Conservation (phyloP, 257 asterid species). For the Solanum okadae region DNA sequence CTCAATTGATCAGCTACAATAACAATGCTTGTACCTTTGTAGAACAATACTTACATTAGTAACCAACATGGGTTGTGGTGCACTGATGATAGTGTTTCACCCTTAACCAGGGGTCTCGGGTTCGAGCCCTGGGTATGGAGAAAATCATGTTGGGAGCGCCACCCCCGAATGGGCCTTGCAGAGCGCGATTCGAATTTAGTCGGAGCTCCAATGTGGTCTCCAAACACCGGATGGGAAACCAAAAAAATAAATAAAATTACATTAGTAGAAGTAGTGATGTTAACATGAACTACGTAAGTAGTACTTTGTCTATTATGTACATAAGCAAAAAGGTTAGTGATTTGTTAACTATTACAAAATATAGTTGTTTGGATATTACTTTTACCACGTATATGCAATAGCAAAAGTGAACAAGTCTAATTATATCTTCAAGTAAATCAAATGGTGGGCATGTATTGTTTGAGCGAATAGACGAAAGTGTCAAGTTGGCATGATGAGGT, state of each 20-base stretch:
- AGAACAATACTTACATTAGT: neutral
- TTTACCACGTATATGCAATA: neutral
- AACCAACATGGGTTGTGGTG: too few relatives aligned
- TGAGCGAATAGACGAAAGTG: neutral
- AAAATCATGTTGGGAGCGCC: too few relatives aligned
- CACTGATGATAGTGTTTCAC: too few relatives aligned
- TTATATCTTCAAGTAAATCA: neutral
- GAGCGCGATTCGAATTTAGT: too few relatives aligned
- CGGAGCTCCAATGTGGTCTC: fast-evolving
- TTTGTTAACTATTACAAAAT: neutral
- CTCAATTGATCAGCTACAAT: too few relatives aligned
- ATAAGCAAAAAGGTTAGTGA: neutral
- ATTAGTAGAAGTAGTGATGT: too few relatives aligned
- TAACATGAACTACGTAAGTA: neutral
- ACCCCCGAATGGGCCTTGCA: too few relatives aligned
- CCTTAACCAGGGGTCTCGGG: too few relatives aligned
- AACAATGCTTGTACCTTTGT: neutral
- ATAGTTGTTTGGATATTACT: neutral
- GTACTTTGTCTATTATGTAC: neutral
- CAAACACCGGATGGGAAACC: fast-evolving
- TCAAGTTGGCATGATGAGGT: neutral
- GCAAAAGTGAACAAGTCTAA: neutral
- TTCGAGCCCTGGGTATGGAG: too few relatives aligned
- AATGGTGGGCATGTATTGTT: neutral
- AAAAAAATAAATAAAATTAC: neutral